Evolutionary conservation across 116 monocot species (phyloP).

Genomic region (Dioscorea cayenensis): DNA sequence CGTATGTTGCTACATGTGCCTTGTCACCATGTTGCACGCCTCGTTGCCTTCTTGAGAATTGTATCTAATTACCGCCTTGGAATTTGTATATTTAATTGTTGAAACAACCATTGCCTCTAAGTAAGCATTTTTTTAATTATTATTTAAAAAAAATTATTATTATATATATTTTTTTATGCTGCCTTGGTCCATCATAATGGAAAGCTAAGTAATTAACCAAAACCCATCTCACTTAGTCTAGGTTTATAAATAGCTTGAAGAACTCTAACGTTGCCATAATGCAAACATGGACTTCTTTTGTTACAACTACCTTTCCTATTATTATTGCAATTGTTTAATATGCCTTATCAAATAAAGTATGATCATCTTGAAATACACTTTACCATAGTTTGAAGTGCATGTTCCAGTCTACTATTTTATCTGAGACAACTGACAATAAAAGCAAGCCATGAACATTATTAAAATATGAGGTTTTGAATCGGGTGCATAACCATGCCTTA

Average conservation of each 20-base stretch:
- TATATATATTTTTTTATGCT: too few species aligned
- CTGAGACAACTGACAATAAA: constrained; percentile 56
- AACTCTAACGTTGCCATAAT: constrained; percentile 86
- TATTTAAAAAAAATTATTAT: too few species aligned
- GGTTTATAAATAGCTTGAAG: constrained; percentile 65
- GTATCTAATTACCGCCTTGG: too few species aligned
- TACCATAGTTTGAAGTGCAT: constrained; percentile 59
- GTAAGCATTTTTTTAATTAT: too few species aligned
- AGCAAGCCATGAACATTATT: constrained; percentile 70
- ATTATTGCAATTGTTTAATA: constrained; percentile 48
- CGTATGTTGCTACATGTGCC: too few species aligned
- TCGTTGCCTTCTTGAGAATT: too few species aligned
- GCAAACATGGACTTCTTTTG: constrained; percentile 95
- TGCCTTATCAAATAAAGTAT: constrained; percentile 34
- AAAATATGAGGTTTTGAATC: constrained; percentile 61
- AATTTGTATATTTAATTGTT: too few species aligned
- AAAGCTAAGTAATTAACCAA: constrained; percentile 82
- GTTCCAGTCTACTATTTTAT: constrained; percentile 71
- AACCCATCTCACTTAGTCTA: constrained; percentile 48
- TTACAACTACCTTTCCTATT: constrained; percentile 71
- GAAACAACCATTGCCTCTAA: too few species aligned
- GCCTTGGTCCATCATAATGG: constrained; percentile 81
- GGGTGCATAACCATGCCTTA: constrained; percentile 67
- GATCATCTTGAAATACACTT: constrained; percentile 70
- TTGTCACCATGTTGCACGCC: too few species aligned